Percentiles rank a stretch among this genome's conserved stretches.
These are phyloP conservation scores for Dipteronia sinensis DNA, from an alignment of 345 rosid genomes.

Conservation along the genomic window DNA sequence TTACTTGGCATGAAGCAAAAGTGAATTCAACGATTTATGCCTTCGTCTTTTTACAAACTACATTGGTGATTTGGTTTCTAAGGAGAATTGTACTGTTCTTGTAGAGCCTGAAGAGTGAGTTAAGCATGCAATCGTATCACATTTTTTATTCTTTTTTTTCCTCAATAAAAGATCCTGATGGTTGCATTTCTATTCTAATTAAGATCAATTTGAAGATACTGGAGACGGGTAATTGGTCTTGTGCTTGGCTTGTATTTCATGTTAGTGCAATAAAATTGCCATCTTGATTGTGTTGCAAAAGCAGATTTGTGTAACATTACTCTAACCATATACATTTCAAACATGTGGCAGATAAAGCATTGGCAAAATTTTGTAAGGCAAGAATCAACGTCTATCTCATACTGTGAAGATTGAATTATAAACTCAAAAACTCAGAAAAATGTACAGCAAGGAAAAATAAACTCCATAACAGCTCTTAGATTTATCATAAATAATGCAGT, in stretches of 20 bases:
- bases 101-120: not conserved
- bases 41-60: not conserved
- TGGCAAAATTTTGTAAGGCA: not conserved
- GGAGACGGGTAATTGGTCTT: too few species aligned
- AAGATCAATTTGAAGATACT: too few species aligned
- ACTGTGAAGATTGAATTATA: not conserved
- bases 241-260: too few species aligned
- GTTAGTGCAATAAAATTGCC: too few species aligned
- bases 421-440: not conserved
- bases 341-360: too few species aligned
- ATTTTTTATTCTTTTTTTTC: too few species aligned
- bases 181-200: too few species aligned
- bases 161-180: too few species aligned
- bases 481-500: not conserved
- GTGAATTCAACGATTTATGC: not conserved
- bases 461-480: not conserved
- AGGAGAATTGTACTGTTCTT: not conserved
- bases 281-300: too few species aligned
- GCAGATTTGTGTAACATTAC: too few species aligned
- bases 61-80: not conserved
- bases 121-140: too few species aligned
- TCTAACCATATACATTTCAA: too few species aligned
- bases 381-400: not conserved
- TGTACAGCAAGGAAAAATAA: not conserved
- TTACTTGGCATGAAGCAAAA: slow-evolving; percentile 30